phyloP scores from a whole-genome alignment of 345 rosid species.

The Gossypium ekmanianum region DNA sequence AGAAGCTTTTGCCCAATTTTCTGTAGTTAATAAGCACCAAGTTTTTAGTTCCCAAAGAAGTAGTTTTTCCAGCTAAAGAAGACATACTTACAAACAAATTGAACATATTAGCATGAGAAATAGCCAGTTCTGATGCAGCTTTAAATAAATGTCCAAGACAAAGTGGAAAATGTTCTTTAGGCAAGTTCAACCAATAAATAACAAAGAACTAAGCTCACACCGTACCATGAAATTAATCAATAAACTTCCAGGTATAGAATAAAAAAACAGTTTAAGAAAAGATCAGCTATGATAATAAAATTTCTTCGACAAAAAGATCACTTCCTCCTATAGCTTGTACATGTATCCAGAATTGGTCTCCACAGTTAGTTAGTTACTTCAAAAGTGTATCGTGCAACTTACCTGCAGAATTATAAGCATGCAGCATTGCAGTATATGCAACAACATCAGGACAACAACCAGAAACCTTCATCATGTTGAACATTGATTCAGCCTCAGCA shows the following conservation, averaged over 20 bases:
- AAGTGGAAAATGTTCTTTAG: background rate
- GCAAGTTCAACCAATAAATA: background rate
- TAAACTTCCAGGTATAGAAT: background rate
- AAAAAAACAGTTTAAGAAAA: background rate
- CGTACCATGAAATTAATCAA: background rate
- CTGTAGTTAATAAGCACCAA: conserved; percentile 33
- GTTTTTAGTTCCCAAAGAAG: conserved; percentile 17
- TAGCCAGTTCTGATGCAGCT: background rate
- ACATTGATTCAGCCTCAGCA: conserved; percentile 72
- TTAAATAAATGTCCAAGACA: background rate
- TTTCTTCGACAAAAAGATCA: background rate
- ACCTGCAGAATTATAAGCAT: conserved; percentile 70
- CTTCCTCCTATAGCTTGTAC: background rate
- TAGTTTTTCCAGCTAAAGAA: background rate
- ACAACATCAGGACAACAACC: conserved; percentile 74
- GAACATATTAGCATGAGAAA: background rate
- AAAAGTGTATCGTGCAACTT: conserved; percentile 12
- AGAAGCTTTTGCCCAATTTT: conserved; percentile 64
- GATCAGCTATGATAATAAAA: background rate
- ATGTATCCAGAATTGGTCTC: background rate
- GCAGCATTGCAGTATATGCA: conserved; percentile 75
- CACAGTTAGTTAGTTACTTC: background rate
- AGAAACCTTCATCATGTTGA: conserved; percentile 66
- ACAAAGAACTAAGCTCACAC: background rate
- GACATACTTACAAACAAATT: background rate